Conservation (phyloP, 805 yeast genomes). For the Clavispora fructus region DNA sequence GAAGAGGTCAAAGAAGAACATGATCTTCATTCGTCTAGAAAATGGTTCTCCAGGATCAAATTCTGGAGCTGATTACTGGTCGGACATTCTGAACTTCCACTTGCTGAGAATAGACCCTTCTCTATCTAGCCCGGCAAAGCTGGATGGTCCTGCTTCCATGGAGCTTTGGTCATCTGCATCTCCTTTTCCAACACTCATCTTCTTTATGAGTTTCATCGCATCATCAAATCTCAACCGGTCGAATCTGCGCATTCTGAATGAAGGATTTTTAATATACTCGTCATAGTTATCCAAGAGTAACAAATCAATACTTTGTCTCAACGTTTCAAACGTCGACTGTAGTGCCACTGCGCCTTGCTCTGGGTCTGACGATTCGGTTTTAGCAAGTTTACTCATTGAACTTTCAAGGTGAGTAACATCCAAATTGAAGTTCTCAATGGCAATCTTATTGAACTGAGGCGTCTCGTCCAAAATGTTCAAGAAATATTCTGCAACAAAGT, state of each 20-base stretch:
- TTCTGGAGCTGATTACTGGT: slow-evolving; percentile 13
- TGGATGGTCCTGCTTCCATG: not conserved
- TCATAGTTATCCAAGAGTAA: slow-evolving; percentile 60
- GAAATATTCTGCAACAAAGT: slow-evolving; percentile 71
- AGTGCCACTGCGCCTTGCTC: slow-evolving; percentile 44
- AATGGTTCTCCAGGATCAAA: slow-evolving; percentile 13
- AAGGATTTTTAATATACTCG: slow-evolving; percentile 51
- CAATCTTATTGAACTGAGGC: slow-evolving; percentile 51
- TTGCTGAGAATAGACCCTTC: slow-evolving; percentile 17
- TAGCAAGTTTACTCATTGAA: slow-evolving; percentile 37
- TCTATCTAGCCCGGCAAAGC: slow-evolving; percentile 7
- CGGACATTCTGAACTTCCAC: slow-evolving; percentile 22
- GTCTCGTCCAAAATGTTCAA: slow-evolving; percentile 54
- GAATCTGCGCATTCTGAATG: slow-evolving; percentile 47
- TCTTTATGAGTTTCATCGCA: slow-evolving; percentile 57
- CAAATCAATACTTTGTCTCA: slow-evolving; percentile 74
- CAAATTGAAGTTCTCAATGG: slow-evolving; percentile 66
- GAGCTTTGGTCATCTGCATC: not conserved
- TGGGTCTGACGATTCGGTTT: slow-evolving; percentile 9
- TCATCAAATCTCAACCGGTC: slow-evolving; percentile 71
- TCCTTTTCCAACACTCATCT: slow-evolving; percentile 30
- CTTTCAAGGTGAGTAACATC: slow-evolving; percentile 76
- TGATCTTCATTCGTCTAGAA: slow-evolving; percentile 1
- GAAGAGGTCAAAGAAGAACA: slow-evolving; percentile 11
- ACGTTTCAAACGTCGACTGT: slow-evolving; percentile 69